Conservation (phyloP, 2,329 filamentous ascomycete species). For the Calonectria fujianensis region DNA sequence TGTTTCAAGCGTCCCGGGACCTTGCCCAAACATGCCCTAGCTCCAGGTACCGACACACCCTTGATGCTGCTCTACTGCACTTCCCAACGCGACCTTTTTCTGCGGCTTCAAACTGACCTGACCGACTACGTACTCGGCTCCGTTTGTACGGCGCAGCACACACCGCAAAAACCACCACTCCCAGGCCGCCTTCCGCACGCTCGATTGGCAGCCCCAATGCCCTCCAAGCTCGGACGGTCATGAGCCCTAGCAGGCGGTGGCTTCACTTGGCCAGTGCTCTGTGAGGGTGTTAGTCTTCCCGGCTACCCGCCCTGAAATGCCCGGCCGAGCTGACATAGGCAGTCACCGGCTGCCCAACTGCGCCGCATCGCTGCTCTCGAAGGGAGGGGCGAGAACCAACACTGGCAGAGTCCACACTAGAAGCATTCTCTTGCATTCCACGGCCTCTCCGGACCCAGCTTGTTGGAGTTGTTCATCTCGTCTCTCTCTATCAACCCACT, state of each 20-base stretch:
- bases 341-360: not conserved
- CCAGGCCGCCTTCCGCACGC: conserved; percentile 5
- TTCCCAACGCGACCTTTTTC: conserved; percentile 10
- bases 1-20: conserved; percentile 42
- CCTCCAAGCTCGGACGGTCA: conserved; percentile 14
- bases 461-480: conserved; percentile 24
- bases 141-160: conserved; percentile 24
- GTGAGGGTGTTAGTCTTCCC: conserved; percentile 13
- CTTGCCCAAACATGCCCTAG: conserved; percentile 43
- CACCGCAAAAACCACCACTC: conserved; percentile 24
- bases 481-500: conserved; percentile 12
- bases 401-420: conserved; percentile 42
- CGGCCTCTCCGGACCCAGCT: conserved; percentile 44
- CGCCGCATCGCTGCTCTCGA: conserved; percentile 1
- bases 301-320: conserved; percentile 46
- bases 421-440: conserved; percentile 32
- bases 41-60: conserved; percentile 39
- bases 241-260: conserved; percentile 15
- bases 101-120: not conserved
- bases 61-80: conserved; percentile 11
- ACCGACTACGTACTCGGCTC: conserved; percentile 10
- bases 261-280: conserved; percentile 29
- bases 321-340: conserved; percentile 35
- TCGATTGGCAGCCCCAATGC: conserved; percentile 5
- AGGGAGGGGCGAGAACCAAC: conserved; percentile 9